A percentile compares a stretch with the other conserved stretches of the same genome.
These are phyloP conservation scores for Hericium coralloides DNA, from an alignment of 768 basidiomycete species.

Conservation along the genomic window DNA sequence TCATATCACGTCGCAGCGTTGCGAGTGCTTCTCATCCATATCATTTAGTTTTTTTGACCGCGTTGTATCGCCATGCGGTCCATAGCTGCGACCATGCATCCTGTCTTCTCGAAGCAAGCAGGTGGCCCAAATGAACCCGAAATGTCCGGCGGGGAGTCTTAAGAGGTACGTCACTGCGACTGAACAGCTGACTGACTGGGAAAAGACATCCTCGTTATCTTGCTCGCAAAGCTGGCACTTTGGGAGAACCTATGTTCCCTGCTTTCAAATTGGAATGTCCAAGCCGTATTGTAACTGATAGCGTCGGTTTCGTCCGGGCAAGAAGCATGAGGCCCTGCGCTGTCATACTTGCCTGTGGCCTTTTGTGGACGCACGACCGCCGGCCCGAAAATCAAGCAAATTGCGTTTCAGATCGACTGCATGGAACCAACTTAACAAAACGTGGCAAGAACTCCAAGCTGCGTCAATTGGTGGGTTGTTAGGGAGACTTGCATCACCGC, in stretches of 20 bases:
- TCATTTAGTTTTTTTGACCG: neutral
- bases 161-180: too few species aligned
- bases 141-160: neutral
- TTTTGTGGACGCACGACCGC: too few species aligned
- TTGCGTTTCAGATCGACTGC: neutral
- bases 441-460: neutral
- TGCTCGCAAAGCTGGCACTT: too few species aligned
- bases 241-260: too few species aligned
- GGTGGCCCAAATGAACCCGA: neutral
- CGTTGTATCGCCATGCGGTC: neutral
- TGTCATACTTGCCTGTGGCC: too few species aligned
- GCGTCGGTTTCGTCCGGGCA: too few species aligned
- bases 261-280: too few species aligned
- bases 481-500: neutral
- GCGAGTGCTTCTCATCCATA: neutral
- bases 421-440: neutral
- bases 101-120: neutral
- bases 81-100: neutral
- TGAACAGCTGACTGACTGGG: too few species aligned
- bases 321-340: too few species aligned
- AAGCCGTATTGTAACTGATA: too few species aligned
- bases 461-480: neutral
- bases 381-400: neutral
- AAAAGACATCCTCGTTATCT: too few species aligned
- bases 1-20: neutral